Conservation (phyloP, 129 eudicot genomes). For the Rutidosis leptorrhynchoides region DNA sequence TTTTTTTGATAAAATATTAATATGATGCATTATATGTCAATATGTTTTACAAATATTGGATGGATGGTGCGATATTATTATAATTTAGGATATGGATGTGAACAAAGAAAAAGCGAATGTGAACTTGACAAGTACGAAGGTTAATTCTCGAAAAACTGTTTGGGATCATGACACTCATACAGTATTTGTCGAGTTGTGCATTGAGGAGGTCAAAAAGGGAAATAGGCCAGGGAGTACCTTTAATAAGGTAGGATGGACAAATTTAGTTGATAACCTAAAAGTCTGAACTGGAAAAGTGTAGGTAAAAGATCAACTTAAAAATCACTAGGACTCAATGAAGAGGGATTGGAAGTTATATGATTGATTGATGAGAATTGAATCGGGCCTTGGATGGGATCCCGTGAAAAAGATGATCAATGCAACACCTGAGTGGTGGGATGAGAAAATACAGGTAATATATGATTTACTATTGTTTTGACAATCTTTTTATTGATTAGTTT, state of each 20-base stretch:
- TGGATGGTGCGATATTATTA: background rate
- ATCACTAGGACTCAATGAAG: background rate
- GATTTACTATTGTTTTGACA: too few relatives aligned
- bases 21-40: too few relatives aligned
- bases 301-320: background rate
- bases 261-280: background rate
- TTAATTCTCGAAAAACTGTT: background rate
- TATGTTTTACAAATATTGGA: too few relatives aligned
- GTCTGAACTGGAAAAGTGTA: background rate
- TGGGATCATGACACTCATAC: background rate
- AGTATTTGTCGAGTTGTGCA: background rate
- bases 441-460: background rate
- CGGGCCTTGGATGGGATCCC: background rate
- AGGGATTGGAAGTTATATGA: background rate
- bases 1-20: too few relatives aligned
- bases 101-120: background rate
- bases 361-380: background rate
- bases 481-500: too few relatives aligned
- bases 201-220: background rate
- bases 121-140: background rate
- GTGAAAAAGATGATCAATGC: background rate
- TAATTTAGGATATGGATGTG: background rate
- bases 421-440: background rate
- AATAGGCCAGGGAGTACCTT: background rate
- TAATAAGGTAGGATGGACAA: background rate